phyloP scores from a whole-genome alignment of 805 yeast species.

The Yarrowia sp. region DNA sequence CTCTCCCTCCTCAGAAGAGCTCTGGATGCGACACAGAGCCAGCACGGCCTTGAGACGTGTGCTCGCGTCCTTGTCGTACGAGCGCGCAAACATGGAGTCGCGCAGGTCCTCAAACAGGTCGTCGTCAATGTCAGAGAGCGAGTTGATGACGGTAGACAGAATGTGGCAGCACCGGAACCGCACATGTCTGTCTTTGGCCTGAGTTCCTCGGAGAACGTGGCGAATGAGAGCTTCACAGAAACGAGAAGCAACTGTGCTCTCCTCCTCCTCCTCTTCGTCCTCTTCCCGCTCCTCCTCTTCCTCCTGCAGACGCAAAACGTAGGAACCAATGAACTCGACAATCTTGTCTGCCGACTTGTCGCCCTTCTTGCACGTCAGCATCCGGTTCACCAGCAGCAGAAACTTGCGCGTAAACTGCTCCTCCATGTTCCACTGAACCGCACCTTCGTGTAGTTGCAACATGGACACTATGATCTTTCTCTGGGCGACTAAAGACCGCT shows the following conservation, averaged over 20 bases:
- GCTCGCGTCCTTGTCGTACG: conserved; percentile 63
- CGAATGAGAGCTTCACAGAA: conserved; percentile 62
- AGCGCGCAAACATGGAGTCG: conserved; percentile 58
- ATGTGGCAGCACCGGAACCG: conserved; percentile 78
- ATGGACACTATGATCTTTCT: conserved; percentile 66
- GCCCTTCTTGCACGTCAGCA: conserved; percentile 64
- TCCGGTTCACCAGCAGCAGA: conserved; percentile 58
- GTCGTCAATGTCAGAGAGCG: conserved; percentile 71
- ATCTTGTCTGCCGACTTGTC: conserved; percentile 74
- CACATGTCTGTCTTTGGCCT: conserved; percentile 71
- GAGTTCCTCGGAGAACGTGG: conserved; percentile 74
- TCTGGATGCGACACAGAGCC: conserved; percentile 76
- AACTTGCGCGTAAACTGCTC: conserved; percentile 61
- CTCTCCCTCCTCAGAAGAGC: conserved; percentile 36
- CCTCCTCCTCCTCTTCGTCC: conserved; percentile 40
- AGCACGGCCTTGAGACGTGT: conserved; percentile 84
- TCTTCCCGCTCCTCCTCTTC: conserved; percentile 30
- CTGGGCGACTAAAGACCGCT: conserved; percentile 69
- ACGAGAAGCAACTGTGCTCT: conserved; percentile 44
- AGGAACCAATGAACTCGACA: conserved; percentile 63
- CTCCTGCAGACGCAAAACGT: conserved; percentile 47
- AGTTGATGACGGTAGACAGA: conserved; percentile 65
- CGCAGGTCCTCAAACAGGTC: conserved; percentile 63
- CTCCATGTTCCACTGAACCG: conserved; percentile 52
- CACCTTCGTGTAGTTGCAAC: conserved; percentile 52